Conservation (phyloP, 164 flowering plant genomes). For the Kingdonia uniflora region DNA sequence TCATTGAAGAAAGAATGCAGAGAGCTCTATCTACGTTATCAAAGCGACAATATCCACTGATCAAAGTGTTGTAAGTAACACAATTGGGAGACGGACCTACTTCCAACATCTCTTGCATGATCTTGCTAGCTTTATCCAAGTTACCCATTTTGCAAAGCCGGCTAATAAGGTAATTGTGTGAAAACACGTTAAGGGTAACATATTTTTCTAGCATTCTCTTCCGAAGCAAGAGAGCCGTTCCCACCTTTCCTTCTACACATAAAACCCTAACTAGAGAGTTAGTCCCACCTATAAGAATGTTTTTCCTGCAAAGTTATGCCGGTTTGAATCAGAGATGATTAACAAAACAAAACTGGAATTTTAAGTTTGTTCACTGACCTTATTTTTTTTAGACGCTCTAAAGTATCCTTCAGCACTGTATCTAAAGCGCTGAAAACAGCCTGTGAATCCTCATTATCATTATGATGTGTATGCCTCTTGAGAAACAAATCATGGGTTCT, state of each 20-base stretch:
- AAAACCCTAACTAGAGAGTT: constrained; percentile 29
- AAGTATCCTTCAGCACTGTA: constrained; percentile 36
- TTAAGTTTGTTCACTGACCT: constrained; percentile 26
- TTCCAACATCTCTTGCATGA: constrained; percentile 46
- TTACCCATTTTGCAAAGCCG: constrained; percentile 51
- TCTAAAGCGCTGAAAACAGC: constrained; percentile 54
- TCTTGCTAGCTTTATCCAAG: constrained; percentile 44
- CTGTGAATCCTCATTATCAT: constrained; percentile 20
- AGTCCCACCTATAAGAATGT: constrained; percentile 22
- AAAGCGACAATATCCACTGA: constrained; percentile 47
- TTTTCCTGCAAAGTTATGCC: constrained; percentile 37
- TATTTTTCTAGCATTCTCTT: constrained; percentile 30
- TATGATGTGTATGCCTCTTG: constrained; percentile 14
- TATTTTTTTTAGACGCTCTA: constrained; percentile 49
- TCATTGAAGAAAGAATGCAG: constrained; percentile 39
- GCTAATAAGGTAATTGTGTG: constrained; percentile 57
- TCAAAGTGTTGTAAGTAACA: constrained; percentile 54
- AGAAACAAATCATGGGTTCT: constrained; percentile 20
- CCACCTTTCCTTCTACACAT: constrained; percentile 47
- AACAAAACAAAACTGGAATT: not conserved
- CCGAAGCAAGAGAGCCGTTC: constrained; percentile 44
- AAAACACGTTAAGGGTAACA: constrained; percentile 36
- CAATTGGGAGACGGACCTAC: constrained; percentile 51
- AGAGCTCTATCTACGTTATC: constrained; percentile 54
- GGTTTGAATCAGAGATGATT: not conserved